phyloP scores from a whole-genome alignment of 2,329 filamentous ascomycete genomes.

The Exophiala aquamarina region DNA sequence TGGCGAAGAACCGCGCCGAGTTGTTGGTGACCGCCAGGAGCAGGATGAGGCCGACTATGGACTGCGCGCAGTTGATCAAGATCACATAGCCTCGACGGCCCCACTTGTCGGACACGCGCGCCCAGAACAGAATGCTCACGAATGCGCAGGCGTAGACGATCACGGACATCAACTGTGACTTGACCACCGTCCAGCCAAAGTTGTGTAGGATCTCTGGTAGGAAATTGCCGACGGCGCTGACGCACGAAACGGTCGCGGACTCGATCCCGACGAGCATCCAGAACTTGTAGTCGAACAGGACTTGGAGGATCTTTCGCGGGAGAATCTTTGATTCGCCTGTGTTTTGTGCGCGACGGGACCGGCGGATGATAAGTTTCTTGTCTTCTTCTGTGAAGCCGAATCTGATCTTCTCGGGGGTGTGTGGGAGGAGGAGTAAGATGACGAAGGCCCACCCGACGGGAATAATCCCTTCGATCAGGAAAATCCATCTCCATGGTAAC shows the following conservation, averaged over 20 bases:
- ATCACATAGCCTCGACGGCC: conserved; percentile 5
- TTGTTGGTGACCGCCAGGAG: conserved; percentile 10
- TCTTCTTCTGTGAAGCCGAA: conserved; percentile 12
- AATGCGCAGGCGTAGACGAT: conserved; percentile 20
- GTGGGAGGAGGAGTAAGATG: conserved; percentile 9
- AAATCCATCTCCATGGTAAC: conserved; percentile 47
- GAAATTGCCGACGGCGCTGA: conserved; percentile 15
- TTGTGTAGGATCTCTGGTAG: conserved; percentile 16
- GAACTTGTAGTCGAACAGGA: conserved; percentile 18
- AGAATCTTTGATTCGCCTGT: conserved; percentile 19
- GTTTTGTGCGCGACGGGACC: conserved; percentile 11
- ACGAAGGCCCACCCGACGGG: conserved; percentile 15
- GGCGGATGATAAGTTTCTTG: conserved; percentile 11
- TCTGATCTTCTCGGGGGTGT: conserved; percentile 8
- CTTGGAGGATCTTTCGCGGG: conserved; percentile 8
- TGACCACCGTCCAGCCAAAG: conserved; percentile 14
- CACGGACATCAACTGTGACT: conserved; percentile 20
- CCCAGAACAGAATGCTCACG: conserved; percentile 14
- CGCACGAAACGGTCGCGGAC: conserved; percentile 14
- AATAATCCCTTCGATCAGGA: conserved; percentile 46
- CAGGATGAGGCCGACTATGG: conserved; percentile 5
- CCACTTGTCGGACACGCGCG: conserved; percentile 14
- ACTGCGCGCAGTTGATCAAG: conserved; percentile 7
- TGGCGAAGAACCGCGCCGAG: conserved; percentile 13
- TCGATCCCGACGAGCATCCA: conserved; percentile 16